Percentiles rank a stretch among this genome's conserved stretches.
Conservation (phyloP, 2,329 filamentous ascomycete genomes). For the Penicillium vulpinum region DNA sequence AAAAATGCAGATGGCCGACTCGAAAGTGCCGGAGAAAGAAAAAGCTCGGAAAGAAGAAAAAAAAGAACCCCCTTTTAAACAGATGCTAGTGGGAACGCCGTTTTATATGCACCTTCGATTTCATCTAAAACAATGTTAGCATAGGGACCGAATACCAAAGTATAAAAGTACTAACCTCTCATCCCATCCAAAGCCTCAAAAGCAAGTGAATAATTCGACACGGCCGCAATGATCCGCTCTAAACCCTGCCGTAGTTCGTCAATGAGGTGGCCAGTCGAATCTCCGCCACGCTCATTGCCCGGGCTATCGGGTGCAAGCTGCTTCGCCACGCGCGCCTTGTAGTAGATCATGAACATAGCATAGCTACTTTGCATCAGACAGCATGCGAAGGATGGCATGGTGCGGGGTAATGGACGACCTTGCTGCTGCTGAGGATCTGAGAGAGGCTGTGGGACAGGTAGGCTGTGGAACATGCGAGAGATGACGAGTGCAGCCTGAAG, state of each 20-base stretch:
- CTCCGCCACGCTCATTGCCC: slow-evolving; percentile 21
- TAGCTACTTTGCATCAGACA: slow-evolving; percentile 51
- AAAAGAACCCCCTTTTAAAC: slow-evolving; percentile 19
- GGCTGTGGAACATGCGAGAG: slow-evolving; percentile 42
- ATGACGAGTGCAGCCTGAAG: slow-evolving; percentile 43
- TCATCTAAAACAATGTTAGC: slow-evolving; percentile 34
- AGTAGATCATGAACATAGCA: slow-evolving; percentile 49
- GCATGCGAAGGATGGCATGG: slow-evolving; percentile 50
- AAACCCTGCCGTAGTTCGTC: slow-evolving; percentile 42
- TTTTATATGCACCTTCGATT: slow-evolving; percentile 45
- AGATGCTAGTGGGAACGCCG: slow-evolving; percentile 35
- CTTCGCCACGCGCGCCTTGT: slow-evolving; percentile 43
- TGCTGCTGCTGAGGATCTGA: slow-evolving; percentile 19
- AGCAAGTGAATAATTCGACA: slow-evolving; percentile 43
- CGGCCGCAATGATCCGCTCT: slow-evolving; percentile 38
- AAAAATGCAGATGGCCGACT: not conserved
- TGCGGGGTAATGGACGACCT: slow-evolving; percentile 34
- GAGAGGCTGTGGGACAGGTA: slow-evolving; percentile 41
- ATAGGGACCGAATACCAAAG: not conserved
- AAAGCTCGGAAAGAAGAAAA: slow-evolving; percentile 1
- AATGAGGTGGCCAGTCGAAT: slow-evolving; percentile 33
- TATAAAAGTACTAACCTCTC: slow-evolving; percentile 37
- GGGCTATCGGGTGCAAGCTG: slow-evolving; percentile 28
- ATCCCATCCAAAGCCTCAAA: slow-evolving; percentile 48
- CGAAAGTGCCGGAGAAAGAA: slow-evolving; percentile 8